Conservation (phyloP, 1,284 basidiomycete genomes). For the Papiliotrema nemorosa region DNA sequence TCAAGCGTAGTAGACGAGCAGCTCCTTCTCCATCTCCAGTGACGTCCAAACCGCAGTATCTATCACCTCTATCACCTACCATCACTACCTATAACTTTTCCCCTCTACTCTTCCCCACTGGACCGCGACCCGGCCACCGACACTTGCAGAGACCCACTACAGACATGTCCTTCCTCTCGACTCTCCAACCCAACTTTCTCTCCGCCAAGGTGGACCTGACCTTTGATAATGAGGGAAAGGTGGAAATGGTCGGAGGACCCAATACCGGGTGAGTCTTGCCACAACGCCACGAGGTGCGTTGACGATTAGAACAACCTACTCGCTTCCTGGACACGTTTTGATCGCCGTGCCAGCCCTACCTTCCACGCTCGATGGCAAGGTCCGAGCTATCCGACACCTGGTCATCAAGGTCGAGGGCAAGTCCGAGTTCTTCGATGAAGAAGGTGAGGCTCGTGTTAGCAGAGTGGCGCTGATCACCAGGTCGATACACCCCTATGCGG, state of each 20-base stretch:
- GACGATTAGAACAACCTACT: constrained; percentile 26
- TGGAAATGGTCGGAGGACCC: constrained; percentile 30
- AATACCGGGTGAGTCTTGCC: constrained; percentile 31
- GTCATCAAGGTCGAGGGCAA: constrained; percentile 40
- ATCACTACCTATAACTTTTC: no score
- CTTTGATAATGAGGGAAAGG: constrained; percentile 24
- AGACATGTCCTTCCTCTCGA: constrained; percentile 11
- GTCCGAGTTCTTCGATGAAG: constrained; percentile 42
- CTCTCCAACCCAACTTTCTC: constrained; percentile 11
- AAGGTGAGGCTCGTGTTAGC: constrained; percentile 19
- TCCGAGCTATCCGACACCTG: constrained; percentile 27
- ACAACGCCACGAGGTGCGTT: not conserved
- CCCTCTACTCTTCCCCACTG: no score
- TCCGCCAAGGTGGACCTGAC: constrained; percentile 21
- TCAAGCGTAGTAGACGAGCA: no score
- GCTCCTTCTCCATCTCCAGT: no score
- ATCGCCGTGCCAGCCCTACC: constrained; percentile 24
- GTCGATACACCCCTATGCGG: constrained; percentile 42
- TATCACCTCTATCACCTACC: no score
- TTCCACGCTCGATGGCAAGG: constrained; percentile 8
- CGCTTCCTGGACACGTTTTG: constrained; percentile 28
- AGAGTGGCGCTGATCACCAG: constrained; percentile 16
- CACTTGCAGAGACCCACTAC: not conserved
- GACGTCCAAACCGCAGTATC: no score
- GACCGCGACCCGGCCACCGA: no score